A percentile compares a stretch with the other conserved stretches of the same genome.
Conservation (phyloP, 2,329 filamentous ascomycete genomes). For the Macrophomina phaseolina region DNA sequence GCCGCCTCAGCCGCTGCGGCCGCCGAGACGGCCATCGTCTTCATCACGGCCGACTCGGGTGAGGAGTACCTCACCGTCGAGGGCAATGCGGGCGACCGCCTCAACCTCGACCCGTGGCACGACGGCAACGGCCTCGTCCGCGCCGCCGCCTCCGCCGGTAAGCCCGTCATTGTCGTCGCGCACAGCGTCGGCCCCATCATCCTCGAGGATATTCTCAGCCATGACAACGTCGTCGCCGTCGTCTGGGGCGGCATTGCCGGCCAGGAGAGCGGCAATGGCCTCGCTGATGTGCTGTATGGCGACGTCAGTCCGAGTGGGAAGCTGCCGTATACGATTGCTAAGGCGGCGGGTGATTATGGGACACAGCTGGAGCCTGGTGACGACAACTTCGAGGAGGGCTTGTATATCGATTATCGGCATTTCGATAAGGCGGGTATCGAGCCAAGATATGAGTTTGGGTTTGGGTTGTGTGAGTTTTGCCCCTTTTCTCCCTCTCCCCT, state of each 20-base stretch:
- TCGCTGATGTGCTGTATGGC: constrained; percentile 70
- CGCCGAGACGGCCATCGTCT: constrained; percentile 51
- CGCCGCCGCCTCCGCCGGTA: constrained; percentile 44
- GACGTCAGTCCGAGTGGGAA: constrained; percentile 68
- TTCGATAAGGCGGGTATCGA: constrained; percentile 50
- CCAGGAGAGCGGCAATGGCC: constrained; percentile 53
- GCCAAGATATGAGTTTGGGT: constrained; percentile 54
- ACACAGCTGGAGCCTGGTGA: constrained; percentile 35
- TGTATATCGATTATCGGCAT: constrained; percentile 53
- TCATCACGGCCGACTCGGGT: constrained; percentile 55
- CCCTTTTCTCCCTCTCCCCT: background rate
- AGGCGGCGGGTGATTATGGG: constrained; percentile 41
- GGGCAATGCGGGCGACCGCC: constrained; percentile 54
- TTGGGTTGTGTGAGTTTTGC: constrained; percentile 44
- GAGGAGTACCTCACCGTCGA: constrained; percentile 58
- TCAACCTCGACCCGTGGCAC: constrained; percentile 55
- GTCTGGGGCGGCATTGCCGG: constrained; percentile 48
- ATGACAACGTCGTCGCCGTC: constrained; percentile 46
- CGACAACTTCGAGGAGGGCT: constrained; percentile 48
- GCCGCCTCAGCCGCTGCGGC: constrained; percentile 46
- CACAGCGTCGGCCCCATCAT: constrained; percentile 46
- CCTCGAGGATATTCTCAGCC: constrained; percentile 43
- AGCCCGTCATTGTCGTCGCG: constrained; percentile 47
- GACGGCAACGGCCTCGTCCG: constrained; percentile 50
- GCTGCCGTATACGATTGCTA: constrained; percentile 58